These are phyloP conservation scores for Fraxinus pennsylvanica DNA, from an alignment of 257 asterid genomes.

Conservation along the genomic window DNA sequence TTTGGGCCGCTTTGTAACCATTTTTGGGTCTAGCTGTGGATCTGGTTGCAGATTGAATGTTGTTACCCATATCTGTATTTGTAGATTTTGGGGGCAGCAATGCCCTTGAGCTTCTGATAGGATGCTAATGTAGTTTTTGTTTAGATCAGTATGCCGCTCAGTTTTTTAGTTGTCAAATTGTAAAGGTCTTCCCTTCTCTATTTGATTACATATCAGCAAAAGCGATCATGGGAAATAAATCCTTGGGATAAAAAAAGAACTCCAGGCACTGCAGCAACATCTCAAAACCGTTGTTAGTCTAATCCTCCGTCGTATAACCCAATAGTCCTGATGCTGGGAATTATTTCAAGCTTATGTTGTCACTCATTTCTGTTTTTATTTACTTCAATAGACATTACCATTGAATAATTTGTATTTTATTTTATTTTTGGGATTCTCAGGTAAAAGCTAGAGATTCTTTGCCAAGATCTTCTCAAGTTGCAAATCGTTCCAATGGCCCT, in stretches of 20 bases:
- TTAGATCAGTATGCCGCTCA: neutral
- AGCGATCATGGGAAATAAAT: neutral
- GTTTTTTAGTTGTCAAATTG: neutral
- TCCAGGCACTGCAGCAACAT: neutral
- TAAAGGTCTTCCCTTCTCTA: neutral
- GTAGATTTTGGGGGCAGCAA: neutral
- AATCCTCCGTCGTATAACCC: neutral
- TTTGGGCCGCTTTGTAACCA: neutral
- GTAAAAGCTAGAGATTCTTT: slow-evolving; percentile 64
- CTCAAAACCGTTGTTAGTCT: neutral
- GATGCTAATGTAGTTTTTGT: neutral
- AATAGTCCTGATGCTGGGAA: neutral
- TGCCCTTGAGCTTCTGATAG: neutral
- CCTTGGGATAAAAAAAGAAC: neutral
- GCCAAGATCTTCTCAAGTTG: slow-evolving; percentile 65
- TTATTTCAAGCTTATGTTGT: neutral
- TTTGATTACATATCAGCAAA: neutral
- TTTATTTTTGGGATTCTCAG: slow-evolving; percentile 40
- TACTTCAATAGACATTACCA: neutral
- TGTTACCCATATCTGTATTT: neutral
- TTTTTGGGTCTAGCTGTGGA: neutral
- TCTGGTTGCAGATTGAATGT: neutral
- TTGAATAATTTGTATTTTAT: slow-evolving; percentile 8
- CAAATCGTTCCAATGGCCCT: slow-evolving; percentile 63
- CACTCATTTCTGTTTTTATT: neutral